Conservation (phyloP, 352 stramenopile species). For the Pelagophyceae sp. region DNA sequence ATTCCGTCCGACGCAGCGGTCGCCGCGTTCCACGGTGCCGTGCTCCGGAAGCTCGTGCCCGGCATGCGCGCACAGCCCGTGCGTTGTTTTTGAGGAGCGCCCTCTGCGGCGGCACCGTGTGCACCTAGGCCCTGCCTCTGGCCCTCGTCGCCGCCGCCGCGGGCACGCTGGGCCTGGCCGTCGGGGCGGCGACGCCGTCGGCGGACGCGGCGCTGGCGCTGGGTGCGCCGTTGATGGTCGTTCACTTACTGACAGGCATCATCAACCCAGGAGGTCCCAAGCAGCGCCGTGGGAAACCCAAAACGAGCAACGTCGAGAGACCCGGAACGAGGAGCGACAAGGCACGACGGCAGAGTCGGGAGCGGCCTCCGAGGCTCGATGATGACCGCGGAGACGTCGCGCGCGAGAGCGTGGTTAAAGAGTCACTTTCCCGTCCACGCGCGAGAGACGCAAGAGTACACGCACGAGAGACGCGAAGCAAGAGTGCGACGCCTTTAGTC, state of each 20-base stretch:
- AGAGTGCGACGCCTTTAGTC: too few species aligned
- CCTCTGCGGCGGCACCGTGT: conserved; percentile 36
- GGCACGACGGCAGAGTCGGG: too few species aligned
- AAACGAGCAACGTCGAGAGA: too few species aligned
- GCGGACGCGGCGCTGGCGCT: conserved; percentile 41
- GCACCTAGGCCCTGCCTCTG: conserved; percentile 35
- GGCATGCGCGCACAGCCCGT: conserved; percentile 25
- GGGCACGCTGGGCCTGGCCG: conserved; percentile 50
- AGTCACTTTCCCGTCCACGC: too few species aligned
- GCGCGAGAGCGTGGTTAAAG: too few species aligned
- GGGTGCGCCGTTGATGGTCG: conserved; percentile 47
- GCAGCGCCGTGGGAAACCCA: too few species aligned
- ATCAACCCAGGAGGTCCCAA: conserved; percentile 56
- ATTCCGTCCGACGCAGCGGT: conserved; percentile 47
- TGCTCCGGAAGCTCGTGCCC: conserved; percentile 34
- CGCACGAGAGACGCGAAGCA: too few species aligned
- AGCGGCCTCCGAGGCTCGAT: too few species aligned
- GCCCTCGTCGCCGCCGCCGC: conserved; percentile 46
- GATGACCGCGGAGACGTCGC: too few species aligned
- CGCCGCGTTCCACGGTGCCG: conserved; percentile 42
- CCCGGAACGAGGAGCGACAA: too few species aligned
- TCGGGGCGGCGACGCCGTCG: conserved; percentile 40
- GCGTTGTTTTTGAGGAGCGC: too few species aligned
- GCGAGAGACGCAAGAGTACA: too few species aligned
- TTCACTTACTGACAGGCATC: conserved; percentile 56